Evolutionary conservation across 1,284 basidiomycete genomes (phyloP), one percentile per base, ranked within the genome.

Genomic region (Cryptococcus maquisensis): DNA sequence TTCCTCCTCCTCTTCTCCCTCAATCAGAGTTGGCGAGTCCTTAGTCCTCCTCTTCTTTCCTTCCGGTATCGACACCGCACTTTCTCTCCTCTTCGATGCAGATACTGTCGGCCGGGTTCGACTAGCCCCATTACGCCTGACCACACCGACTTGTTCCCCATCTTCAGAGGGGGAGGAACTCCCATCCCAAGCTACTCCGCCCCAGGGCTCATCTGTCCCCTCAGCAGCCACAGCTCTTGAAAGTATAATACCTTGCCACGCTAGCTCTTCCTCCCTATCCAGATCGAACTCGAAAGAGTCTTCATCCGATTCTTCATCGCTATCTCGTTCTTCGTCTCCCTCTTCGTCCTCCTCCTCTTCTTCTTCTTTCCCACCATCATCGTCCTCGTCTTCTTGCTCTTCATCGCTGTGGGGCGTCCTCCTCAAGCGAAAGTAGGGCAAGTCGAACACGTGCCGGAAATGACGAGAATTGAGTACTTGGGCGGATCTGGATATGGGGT

Each of bases 401-500:
- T 53, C 18, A 13, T 24, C 16, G 15, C 43, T 26, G 21, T 23
- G 7, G 8, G 9, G 16, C 16, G 2, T 21, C 16, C 13, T 21
- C 35, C 35, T 23, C 15, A 10, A 8, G 9, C 49, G 51, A 45
- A 60, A 56, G 52, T 51, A 62, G 47, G 57, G 67, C 39, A 63
- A 42, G 26, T 58, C 49, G 24, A 67, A 63, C 16, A 42, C 53
- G 9, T 43, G 6, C 26, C 53, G 47, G 41, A 67, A 64, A 52
- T 65, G 62, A 9, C 42, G 35, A 5, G 62, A 62, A 49, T 67
- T 62, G 40, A 65, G 62, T 6, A 62, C 41, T 48, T 49, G 41
- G 3, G 65, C 62, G 15, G 65, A 66, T 36, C 47, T 54, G 24
- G 59, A 57, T 13, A 41, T 10, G 26, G 10, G 26, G 6, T 2